Conservation (phyloP, 345 rosid genomes). For the Corchorus capsularis region DNA sequence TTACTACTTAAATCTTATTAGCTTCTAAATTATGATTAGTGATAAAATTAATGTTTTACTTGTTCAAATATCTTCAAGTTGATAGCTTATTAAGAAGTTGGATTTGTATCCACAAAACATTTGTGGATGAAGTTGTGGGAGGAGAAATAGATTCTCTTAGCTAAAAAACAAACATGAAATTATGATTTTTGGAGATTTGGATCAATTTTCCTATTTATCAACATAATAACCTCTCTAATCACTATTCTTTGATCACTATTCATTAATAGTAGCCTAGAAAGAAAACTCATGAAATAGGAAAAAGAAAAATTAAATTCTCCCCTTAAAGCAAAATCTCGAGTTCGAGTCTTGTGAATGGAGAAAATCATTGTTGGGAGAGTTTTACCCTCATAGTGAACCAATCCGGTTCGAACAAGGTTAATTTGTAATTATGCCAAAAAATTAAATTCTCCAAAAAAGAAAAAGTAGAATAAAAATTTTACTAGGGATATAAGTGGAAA, state of each 20-base stretch:
- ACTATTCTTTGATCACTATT: too few relatives aligned
- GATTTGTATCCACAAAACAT: not conserved
- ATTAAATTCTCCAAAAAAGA: not conserved
- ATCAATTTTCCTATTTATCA: not conserved
- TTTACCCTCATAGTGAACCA: too few relatives aligned
- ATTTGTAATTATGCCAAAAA: too few relatives aligned
- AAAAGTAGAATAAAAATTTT: constrained; percentile 8
- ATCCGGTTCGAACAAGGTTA: too few relatives aligned
- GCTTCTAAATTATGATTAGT: not conserved
- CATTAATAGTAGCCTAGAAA: too few relatives aligned
- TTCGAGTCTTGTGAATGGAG: too few relatives aligned
- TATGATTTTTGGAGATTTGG: not conserved
- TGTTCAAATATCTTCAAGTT: not conserved
- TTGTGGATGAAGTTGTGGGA: constrained; percentile 2
- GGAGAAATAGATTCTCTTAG: not conserved
- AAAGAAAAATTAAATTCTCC: not conserved
- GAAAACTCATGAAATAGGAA: not conserved
- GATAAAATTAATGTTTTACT: not conserved
- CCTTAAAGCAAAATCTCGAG: too few relatives aligned
- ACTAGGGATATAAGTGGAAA: constrained; percentile 14
- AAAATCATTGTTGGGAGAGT: too few relatives aligned
- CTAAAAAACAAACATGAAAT: not conserved
- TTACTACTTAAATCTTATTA: too few relatives aligned
- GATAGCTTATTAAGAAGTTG: not conserved
- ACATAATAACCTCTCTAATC: not conserved